phyloP scores from a whole-genome alignment of 139 green algal genomes.

The Dunaliella primolecta region DNA sequence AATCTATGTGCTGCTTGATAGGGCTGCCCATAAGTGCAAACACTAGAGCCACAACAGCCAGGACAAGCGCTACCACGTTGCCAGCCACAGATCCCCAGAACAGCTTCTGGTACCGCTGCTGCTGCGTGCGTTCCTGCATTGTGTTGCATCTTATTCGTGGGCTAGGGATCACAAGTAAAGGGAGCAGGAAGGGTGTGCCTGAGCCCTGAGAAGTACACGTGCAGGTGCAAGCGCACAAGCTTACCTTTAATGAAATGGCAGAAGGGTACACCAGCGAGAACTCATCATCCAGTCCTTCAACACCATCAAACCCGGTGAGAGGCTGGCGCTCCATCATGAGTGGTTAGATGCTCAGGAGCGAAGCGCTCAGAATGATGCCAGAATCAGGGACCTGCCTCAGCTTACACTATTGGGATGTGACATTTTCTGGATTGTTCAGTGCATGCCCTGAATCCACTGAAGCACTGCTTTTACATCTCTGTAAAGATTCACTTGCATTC shows the following conservation, averaged over 20 bases:
- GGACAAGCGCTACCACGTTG: background rate
- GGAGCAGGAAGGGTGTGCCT: too few species aligned
- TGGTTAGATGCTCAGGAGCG: background rate
- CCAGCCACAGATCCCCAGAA: background rate
- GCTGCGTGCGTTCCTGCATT: background rate
- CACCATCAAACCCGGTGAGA: background rate
- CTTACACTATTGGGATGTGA: too few species aligned
- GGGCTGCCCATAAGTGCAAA: background rate
- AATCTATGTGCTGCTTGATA: background rate
- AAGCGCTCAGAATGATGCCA: background rate
- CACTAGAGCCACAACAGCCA: background rate
- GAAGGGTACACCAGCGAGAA: background rate
- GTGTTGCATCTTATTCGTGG: too few species aligned
- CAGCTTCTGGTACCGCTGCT: background rate
- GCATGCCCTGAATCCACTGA: background rate
- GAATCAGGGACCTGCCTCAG: background rate
- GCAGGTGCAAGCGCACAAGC: too few species aligned
- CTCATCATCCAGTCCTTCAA: background rate
- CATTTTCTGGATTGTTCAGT: too few species aligned
- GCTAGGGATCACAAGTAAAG: too few species aligned
- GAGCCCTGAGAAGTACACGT: too few species aligned
- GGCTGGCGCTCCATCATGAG: background rate
- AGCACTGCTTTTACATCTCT: background rate
- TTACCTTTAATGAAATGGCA: too few species aligned
- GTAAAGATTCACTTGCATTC: background rate